Conservation (phyloP, 2,329 filamentous ascomycete species). For the Claviceps citrina region DNA sequence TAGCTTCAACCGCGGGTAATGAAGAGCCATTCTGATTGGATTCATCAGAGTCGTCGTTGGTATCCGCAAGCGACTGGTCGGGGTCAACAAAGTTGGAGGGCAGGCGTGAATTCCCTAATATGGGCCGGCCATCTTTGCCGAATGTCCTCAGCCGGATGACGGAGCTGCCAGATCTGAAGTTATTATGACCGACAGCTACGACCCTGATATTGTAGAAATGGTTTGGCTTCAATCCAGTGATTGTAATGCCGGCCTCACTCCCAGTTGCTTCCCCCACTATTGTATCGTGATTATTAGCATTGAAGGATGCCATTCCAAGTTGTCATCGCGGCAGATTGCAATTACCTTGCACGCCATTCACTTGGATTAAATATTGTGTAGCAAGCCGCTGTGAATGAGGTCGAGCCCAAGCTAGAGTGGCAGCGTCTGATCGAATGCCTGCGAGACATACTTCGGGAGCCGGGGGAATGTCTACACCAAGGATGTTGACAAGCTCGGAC, state of each 20-base stretch:
- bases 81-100: slow-evolving; percentile 41
- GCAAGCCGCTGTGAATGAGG: slow-evolving; percentile 51
- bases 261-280: slow-evolving; percentile 64
- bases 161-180: slow-evolving; percentile 79
- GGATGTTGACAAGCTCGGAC: slow-evolving; percentile 74
- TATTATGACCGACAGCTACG: slow-evolving; percentile 77
- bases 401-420: slow-evolving; percentile 81
- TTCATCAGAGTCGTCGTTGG: slow-evolving; percentile 28
- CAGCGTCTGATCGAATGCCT: slow-evolving; percentile 72
- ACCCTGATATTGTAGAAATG: slow-evolving; percentile 90
- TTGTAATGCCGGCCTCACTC: slow-evolving; percentile 51
- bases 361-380: slow-evolving; percentile 76
- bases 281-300: not conserved
- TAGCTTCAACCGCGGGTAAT: slow-evolving; percentile 45
- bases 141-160: slow-evolving; percentile 73
- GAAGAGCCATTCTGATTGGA: slow-evolving; percentile 32
- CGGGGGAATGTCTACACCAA: slow-evolving; percentile 87
- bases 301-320: not conserved
- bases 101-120: slow-evolving; percentile 39
- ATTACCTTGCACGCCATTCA: slow-evolving; percentile 83
- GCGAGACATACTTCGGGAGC: slow-evolving; percentile 80
- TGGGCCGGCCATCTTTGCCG: slow-evolving; percentile 46
- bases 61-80: slow-evolving; percentile 27
- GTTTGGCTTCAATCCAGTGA: slow-evolving; percentile 71
- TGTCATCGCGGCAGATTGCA: slow-evolving; percentile 4